Percentiles rank a stretch among this genome's conserved stretches.
phyloP scores from a whole-genome alignment of 2,329 filamentous ascomycete species.

The Trichoderma semiorbis region DNA sequence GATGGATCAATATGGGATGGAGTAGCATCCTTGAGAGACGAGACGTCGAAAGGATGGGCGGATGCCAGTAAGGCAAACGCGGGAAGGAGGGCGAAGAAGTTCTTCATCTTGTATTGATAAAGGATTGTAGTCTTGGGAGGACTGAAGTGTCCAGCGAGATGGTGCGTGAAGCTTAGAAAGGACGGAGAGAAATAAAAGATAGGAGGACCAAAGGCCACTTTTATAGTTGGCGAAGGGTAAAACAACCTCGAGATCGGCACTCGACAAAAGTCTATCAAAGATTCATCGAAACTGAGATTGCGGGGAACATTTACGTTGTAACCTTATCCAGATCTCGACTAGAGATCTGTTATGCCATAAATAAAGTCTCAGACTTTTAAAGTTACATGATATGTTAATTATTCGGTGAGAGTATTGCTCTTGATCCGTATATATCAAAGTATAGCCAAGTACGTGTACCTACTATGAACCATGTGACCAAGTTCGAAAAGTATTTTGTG shows the following conservation, averaged over 20 bases:
- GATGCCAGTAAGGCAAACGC: neutral
- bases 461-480: neutral
- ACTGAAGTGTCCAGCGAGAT: neutral
- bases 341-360: neutral
- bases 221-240: neutral
- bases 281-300: neutral
- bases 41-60: too few species aligned
- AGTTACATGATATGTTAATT: neutral
- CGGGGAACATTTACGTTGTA: neutral
- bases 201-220: neutral
- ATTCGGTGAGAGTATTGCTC: accelerated
- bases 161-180: neutral
- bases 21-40: too few species aligned
- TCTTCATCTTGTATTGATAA: neutral
- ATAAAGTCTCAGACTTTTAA: neutral
- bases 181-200: neutral
- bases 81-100: neutral
- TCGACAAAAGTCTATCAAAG: neutral
- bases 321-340: neutral
- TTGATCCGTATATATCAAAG: accelerated
- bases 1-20: too few species aligned
- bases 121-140: neutral
- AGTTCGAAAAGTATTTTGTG: neutral
- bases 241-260: neutral
- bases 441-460: neutral